Evolutionary conservation across 1,284 basidiomycete genomes (phyloP), one percentile per base, ranked within the genome.

Genomic region (Coniophora puteana): DNA sequence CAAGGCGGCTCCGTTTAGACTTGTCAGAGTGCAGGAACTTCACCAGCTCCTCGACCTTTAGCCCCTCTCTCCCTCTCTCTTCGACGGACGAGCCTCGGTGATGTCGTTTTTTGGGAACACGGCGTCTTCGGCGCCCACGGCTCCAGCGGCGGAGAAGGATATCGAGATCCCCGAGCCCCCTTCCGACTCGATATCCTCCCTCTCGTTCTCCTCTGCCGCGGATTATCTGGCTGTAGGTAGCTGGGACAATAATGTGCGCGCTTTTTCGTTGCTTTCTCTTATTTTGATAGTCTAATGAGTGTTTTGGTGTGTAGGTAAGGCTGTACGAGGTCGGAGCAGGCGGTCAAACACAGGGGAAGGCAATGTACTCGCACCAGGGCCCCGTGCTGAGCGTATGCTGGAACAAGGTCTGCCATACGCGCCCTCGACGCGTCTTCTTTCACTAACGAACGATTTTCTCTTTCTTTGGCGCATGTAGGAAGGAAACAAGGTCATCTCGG

Each of bases 311-410:
- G 18, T 42, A 77, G 73, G 75, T 78, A 20, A 69, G 78, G 22
- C 62, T 79, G 21, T 79, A 80, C 47, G 76, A 79, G 52, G 73
- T 79, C 22, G 69, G 70, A 1, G 59, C 68, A 38, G 69, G 61
- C 32, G 76, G 77, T 2, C 76, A 78, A 55, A 71, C 71, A 6
- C 76, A 83, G 51, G 80, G 85, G 11, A 88, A 88, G 60, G 87
- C 88, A 1, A 81, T 83, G 72, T 92, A 88, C 58, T 59, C 61
- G 13, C 90, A 93, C 57, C 83, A 91, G 51, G 87, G 73, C 0
- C 89, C 89, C 2, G 88, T 89, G 1, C 62, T 93, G 46, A 83
- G 82, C 48, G 71, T 91, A 5, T 80, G 78, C 52, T 93, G 89
- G 89, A 84, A 79, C 61, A 83, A 81, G 62, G 76, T 74, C 33